Base-by-base conservation (phyloP, 306 rosid genomes). In the Lathyrus tuberosus region DNA sequence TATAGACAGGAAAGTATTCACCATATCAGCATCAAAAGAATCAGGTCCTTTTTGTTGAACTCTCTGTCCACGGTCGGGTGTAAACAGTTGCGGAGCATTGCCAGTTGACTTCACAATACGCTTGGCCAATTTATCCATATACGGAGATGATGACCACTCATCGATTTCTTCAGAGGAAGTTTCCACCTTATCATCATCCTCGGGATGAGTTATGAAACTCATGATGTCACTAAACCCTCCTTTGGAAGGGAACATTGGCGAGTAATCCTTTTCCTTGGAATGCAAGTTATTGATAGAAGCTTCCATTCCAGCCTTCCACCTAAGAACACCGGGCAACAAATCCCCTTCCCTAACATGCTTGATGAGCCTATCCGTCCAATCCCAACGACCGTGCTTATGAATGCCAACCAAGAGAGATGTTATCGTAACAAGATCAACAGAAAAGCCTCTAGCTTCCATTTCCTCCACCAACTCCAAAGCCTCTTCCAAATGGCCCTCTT, bases 361-460 rank as follows among this genome's bases (percentile, higher is more conserved):
- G 93, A 93, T 76, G 62, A 94, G 97, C 84, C 87, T 81, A 26
- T 88, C 96, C 0, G 91, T 78, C 94, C 92, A 86, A 31, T 88
- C 94, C 97, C 94, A 86, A 65, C 70, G 86, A 61, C 87, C 84
- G 9, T 86, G 85, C 66, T 65, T 86, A 68, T 94, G 87, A 73
- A 94, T 70, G 77, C 75, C 83, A 59, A 88, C 83, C 82, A 94
- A 70, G 37, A 88, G 89, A 0, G 97, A 85, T 0, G 96, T 85
- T 49, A 90, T 74, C 10, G 96, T 90, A 48, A 94, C 82, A 42
- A 94, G 83, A 67, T 94, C 96, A 73, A 94, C 92, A 69, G 46
- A 69, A 71, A 94, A 90, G 38, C 96, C 94, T 67, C 96, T 75
- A 69, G 65, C 78, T 88, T 94, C 98, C 98, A 94, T 94, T 82